These are phyloP conservation scores for Inonotus obliquus DNA, from an alignment of 1,284 basidiomycete genomes.

Conservation along the genomic window DNA sequence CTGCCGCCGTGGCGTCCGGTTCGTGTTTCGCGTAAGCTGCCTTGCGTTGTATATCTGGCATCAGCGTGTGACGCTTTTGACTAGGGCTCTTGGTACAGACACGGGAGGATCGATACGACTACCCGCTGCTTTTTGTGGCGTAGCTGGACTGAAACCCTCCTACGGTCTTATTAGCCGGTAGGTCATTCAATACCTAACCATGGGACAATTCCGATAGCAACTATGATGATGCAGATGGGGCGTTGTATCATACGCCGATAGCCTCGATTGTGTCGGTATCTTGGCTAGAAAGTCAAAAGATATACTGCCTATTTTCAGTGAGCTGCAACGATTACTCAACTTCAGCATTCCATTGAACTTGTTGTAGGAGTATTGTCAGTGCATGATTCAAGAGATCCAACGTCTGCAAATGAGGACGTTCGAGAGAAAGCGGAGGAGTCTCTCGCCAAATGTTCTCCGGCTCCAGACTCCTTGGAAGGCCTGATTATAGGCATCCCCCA, in stretches of 20 bases:
- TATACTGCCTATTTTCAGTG: constrained; percentile 61
- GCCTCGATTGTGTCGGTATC: constrained; percentile 91
- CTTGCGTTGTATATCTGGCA: neutral
- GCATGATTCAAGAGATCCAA: constrained; percentile 79
- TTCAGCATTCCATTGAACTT: constrained; percentile 4
- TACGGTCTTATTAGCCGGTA: constrained; percentile 89
- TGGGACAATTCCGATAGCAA: neutral
- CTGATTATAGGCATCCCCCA: constrained; percentile 54
- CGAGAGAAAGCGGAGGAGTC: constrained; percentile 31
- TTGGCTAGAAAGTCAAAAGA: constrained; percentile 53
- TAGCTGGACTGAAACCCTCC: constrained; percentile 91
- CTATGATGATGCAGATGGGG: constrained; percentile 63
- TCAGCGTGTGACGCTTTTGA: neutral
- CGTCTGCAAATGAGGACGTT: constrained; percentile 48
- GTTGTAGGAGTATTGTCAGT: constrained; percentile 54
- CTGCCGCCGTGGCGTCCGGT: constrained; percentile 74
- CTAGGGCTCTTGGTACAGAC: constrained; percentile 87
- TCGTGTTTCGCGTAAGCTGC: constrained; percentile 66
- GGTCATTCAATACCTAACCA: neutral
- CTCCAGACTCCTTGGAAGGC: constrained; percentile 30
- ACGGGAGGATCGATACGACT: constrained; percentile 93
- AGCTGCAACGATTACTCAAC: constrained; percentile 22
- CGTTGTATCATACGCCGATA: constrained; percentile 90
- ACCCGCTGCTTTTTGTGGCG: constrained; percentile 91
- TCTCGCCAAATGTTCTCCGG: constrained; percentile 18